phyloP scores from a whole-genome alignment of 2,329 filamentous ascomycete genomes.

The Venturia oleaginea region DNA sequence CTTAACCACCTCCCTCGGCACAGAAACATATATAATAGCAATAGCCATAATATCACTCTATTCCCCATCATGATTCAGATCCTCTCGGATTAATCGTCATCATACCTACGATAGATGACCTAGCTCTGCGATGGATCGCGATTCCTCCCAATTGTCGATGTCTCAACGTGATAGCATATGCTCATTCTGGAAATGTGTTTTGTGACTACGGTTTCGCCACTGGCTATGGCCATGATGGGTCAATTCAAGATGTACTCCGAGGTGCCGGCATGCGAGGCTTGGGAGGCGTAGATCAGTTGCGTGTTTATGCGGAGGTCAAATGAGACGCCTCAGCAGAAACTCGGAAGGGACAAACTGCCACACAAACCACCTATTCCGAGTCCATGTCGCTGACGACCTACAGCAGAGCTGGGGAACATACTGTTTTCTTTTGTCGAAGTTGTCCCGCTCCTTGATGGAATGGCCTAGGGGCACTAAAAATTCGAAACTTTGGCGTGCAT shows the following conservation, averaged over 20 bases:
- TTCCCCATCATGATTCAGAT: neutral
- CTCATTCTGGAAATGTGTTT: constrained; percentile 6
- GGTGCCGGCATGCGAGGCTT: neutral
- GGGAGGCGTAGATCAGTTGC: neutral
- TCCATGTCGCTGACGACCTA: no score
- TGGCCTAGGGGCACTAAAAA: no score
- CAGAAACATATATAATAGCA: constrained; percentile 10
- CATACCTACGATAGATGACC: neutral
- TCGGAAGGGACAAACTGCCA: no score
- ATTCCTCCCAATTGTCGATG: neutral
- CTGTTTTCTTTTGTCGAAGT: no score
- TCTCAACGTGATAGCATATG: neutral
- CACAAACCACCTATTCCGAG: no score
- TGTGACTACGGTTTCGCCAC: neutral
- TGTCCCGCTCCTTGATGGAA: no score
- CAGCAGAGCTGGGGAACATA: no score
- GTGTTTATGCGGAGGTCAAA: no score
- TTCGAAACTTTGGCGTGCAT: no score
- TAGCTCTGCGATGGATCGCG: neutral
- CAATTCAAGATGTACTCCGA: neutral
- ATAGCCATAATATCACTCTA: constrained; percentile 3
- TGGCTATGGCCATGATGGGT: neutral
- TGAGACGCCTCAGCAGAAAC: no score
- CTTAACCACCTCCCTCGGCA: neutral
- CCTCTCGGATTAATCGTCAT: neutral